These are phyloP conservation scores for Trametes sanguinea DNA, from an alignment of 768 basidiomycete species.

Conservation along the genomic window DNA sequence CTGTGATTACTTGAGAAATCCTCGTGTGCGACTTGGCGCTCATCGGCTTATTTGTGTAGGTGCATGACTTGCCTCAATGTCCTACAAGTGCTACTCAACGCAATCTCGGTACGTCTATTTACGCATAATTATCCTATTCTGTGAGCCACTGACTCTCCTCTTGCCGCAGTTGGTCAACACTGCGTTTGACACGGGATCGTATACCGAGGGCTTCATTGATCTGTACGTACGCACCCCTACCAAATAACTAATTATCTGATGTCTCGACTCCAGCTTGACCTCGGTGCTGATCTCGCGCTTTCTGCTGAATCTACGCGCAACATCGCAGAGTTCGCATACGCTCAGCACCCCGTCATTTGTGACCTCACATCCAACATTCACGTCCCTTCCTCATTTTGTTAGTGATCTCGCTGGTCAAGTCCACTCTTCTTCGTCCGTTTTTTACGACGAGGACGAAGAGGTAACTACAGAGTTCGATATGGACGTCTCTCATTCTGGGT, in stretches of 20 bases:
- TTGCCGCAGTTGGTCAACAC: too few relatives aligned
- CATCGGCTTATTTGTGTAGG: neutral
- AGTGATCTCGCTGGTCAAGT: too few relatives aligned
- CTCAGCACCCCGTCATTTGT: neutral
- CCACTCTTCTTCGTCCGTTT: too few relatives aligned
- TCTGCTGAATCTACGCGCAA: neutral
- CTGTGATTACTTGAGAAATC: neutral
- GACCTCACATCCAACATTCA: too few relatives aligned
- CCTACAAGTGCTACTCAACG: neutral
- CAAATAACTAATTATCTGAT: neutral
- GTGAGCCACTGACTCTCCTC: too few relatives aligned
- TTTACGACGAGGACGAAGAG: too few relatives aligned
- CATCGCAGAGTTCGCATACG: neutral
- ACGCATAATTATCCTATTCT: too few relatives aligned
- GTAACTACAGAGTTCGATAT: too few relatives aligned
- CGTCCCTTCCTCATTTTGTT: too few relatives aligned
- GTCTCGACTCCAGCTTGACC: neutral
- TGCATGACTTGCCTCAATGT: neutral
- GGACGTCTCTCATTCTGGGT: too few relatives aligned
- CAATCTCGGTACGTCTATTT: too few relatives aligned
- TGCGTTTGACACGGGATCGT: neutral
- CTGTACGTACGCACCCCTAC: neutral
- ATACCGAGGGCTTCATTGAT: neutral
- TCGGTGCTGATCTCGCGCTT: neutral
- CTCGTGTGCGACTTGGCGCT: too few relatives aligned